phyloP scores from a whole-genome alignment of 306 rosid species.

The Castanopsis chinensis region DNA sequence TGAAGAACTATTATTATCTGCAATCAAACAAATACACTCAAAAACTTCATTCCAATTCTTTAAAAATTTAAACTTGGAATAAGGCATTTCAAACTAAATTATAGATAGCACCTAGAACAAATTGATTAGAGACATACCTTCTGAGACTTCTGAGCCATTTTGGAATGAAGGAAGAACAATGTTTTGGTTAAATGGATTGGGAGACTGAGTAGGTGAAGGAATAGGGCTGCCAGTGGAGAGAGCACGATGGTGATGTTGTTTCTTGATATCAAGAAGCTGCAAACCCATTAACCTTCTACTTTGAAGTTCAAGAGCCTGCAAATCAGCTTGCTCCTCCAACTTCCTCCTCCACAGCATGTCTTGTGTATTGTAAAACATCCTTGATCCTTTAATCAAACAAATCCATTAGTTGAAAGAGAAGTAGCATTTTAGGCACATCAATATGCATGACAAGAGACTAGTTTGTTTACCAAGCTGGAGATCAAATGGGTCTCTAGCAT shows the following conservation, averaged over 20 bases:
- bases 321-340: slow-evolving; percentile 85
- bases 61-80: background rate
- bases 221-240: slow-evolving; percentile 66
- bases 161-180: slow-evolving; percentile 49
- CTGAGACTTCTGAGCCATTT: slow-evolving; percentile 43
- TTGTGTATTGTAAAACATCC: slow-evolving; percentile 81
- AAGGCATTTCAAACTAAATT: background rate
- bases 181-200: slow-evolving; percentile 51
- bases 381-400: slow-evolving; percentile 39
- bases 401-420: background rate
- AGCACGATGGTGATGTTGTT: slow-evolving; percentile 65
- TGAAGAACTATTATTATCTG: slow-evolving; percentile 50
- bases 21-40: slow-evolving; percentile 10
- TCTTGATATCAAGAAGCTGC: slow-evolving; percentile 91
- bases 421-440: background rate
- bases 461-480: slow-evolving; percentile 69
- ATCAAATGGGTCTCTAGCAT: slow-evolving; percentile 78
- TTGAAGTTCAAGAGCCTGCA: slow-evolving; percentile 87
- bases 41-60: slow-evolving; percentile 14
- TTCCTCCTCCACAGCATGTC: slow-evolving; percentile 93
- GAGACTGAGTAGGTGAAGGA: slow-evolving; percentile 76
- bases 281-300: slow-evolving; percentile 77
- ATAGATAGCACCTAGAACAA: background rate
- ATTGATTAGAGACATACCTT: slow-evolving; percentile 35
- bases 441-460: background rate